phyloP scores from a whole-genome alignment of 2,329 filamentous ascomycete genomes.

The Alternaria tenuissima region DNA sequence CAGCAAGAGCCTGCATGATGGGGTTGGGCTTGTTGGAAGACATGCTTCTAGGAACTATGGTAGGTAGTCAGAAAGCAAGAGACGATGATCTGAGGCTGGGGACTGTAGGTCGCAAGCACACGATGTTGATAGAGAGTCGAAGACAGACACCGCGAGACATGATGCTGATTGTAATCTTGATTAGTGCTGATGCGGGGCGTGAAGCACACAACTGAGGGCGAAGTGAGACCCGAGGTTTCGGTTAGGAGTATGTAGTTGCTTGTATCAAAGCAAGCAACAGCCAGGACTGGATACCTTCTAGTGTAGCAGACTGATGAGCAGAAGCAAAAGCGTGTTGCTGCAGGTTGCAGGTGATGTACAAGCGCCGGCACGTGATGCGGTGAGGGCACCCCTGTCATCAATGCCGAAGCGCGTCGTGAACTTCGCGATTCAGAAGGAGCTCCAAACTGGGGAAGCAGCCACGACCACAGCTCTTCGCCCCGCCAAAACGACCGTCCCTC shows the following conservation, averaged over 20 bases:
- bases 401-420: conserved; percentile 40
- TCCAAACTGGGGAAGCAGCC: conserved; percentile 34
- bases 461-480: conserved; percentile 20
- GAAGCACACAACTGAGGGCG: not conserved
- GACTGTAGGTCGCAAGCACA: not conserved
- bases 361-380: conserved; percentile 36
- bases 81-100: not conserved
- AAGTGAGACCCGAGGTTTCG: not conserved
- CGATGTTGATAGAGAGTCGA: no score
- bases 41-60: not conserved
- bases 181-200: not conserved
- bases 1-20: not conserved
- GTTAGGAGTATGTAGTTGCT: not conserved
- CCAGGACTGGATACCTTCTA: not conserved
- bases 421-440: conserved; percentile 39
- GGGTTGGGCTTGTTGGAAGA: not conserved
- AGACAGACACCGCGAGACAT: not conserved
- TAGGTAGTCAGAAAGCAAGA: not conserved
- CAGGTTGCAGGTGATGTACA: not conserved
- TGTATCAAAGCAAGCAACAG: not conserved
- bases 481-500: not conserved
- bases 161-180: not conserved
- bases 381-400: conserved; percentile 34
- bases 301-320: not conserved
- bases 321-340: not conserved